phyloP scores from a whole-genome alignment of 176 grass and related monocot genomes.

The Avena insularis region DNA sequence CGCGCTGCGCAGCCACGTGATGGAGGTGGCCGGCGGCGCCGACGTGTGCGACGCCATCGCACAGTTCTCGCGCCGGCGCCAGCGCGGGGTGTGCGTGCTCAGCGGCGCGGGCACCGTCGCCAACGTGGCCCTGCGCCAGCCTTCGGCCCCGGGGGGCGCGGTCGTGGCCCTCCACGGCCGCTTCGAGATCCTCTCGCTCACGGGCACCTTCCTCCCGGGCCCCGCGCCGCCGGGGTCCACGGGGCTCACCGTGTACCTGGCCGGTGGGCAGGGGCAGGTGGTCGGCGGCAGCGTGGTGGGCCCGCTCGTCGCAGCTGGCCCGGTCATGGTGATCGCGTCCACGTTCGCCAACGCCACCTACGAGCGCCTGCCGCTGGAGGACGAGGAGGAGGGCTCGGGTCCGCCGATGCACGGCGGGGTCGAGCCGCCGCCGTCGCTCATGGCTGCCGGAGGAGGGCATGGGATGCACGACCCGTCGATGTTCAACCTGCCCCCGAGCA shows the following conservation, averaged over 20 bases:
- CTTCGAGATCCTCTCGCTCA: constrained; percentile 96
- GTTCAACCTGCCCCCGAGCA: constrained; percentile 64
- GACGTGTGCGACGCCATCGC: constrained; percentile 91
- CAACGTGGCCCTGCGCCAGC: constrained; percentile 89
- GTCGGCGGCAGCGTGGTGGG: constrained; percentile 89
- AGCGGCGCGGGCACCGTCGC: constrained; percentile 86
- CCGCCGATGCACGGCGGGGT: constrained; percentile 50
- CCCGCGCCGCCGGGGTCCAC: constrained; percentile 88
- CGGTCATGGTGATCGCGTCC: constrained; percentile 96
- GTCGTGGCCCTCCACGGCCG: constrained; percentile 87
- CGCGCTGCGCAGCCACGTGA: constrained; percentile 87
- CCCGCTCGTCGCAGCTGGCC: constrained; percentile 71
- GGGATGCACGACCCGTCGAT: constrained; percentile 78
- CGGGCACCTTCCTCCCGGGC: constrained; percentile 85
- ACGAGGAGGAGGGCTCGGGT: constrained; percentile 62
- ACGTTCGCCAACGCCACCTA: constrained; percentile 96
- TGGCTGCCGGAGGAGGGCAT: constrained; percentile 43
- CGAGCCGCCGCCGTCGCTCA: constrained; percentile 45
- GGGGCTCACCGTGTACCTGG: constrained; percentile 87
- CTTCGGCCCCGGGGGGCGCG: constrained; percentile 63
- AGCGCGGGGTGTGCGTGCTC: constrained; percentile 95
- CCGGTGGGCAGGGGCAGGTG: constrained; percentile 90
- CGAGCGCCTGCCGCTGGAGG: constrained; percentile 82
- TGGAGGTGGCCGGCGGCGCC: constrained; percentile 88
- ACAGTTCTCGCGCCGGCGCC: constrained; percentile 81